phyloP scores from a whole-genome alignment of 768 basidiomycete genomes.

The Suillus paluster region DNA sequence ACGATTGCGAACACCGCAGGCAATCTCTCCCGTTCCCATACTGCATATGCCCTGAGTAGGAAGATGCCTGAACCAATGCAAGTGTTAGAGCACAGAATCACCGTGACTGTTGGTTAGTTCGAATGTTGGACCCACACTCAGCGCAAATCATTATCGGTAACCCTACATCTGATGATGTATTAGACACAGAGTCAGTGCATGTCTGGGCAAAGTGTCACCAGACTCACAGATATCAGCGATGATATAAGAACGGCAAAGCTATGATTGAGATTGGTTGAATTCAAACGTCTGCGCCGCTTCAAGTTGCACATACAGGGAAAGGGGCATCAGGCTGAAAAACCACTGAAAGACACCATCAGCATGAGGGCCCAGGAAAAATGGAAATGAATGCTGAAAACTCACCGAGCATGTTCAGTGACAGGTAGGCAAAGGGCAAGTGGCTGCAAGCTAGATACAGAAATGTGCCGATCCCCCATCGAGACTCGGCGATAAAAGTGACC shows the following conservation, averaged over 20 bases:
- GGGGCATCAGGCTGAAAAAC: background rate
- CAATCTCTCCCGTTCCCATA: background rate
- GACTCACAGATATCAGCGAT: background rate
- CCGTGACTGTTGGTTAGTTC: background rate
- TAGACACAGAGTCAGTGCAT: background rate
- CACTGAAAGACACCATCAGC: no score
- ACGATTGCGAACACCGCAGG: background rate
- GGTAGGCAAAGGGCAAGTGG: background rate
- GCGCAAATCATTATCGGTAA: background rate
- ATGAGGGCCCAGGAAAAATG: background rate
- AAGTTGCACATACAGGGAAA: background rate
- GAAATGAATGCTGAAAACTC: background rate
- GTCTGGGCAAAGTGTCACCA: no score
- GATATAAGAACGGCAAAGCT: slow-evolving; percentile 2
- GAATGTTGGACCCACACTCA: background rate
- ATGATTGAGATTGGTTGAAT: background rate
- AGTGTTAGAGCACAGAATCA: background rate
- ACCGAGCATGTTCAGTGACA: background rate
- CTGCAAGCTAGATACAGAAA: background rate
- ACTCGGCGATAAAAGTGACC: background rate
- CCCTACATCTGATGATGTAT: background rate
- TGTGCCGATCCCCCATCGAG: background rate
- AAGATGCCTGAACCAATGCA: background rate
- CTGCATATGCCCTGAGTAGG: background rate
- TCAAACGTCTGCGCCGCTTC: background rate